Percentiles rank a stretch among this genome's conserved stretches.
These are phyloP conservation scores for Catenaria anguillulae DNA, from an alignment of 371 early-diverging fungal species.

Conservation along the genomic window DNA sequence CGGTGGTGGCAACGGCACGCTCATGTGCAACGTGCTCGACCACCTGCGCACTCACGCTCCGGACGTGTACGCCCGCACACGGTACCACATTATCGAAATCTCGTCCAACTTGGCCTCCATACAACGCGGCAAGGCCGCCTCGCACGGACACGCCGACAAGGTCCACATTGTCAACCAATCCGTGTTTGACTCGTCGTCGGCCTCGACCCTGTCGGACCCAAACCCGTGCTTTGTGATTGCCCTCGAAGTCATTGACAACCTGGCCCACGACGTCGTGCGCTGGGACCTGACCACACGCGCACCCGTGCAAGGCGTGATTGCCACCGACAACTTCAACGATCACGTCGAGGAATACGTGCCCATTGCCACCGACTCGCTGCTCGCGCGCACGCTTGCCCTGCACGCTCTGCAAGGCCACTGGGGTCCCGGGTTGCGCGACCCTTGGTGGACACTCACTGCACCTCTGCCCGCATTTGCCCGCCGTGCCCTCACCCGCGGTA, in stretches of 20 bases:
- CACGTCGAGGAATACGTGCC: slow-evolving; percentile 73
- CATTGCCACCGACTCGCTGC: slow-evolving; percentile 48
- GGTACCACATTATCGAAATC: slow-evolving; percentile 87
- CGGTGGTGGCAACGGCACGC: slow-evolving; percentile 92
- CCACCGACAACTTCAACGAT: slow-evolving; percentile 62
- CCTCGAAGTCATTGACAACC: slow-evolving; percentile 49
- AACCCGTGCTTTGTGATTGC: neutral
- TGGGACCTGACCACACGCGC: slow-evolving; percentile 54
- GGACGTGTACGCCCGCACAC: slow-evolving; percentile 53
- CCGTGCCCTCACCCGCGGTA: slow-evolving; percentile 37
- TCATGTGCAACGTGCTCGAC: slow-evolving; percentile 84
- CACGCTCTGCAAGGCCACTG: neutral
- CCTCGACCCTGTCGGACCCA: slow-evolving; percentile 27
- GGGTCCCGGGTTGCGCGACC: neutral
- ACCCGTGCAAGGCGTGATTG: slow-evolving; percentile 67
- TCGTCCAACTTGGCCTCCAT: slow-evolving; percentile 57
- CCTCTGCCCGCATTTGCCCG: slow-evolving; percentile 19
- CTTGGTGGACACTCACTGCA: neutral
- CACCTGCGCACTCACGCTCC: slow-evolving; percentile 62
- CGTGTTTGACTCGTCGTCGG: slow-evolving; percentile 47
- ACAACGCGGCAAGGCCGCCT: slow-evolving; percentile 42
- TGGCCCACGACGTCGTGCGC: slow-evolving; percentile 85
- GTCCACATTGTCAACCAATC: slow-evolving; percentile 71
- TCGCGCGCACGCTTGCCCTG: slow-evolving; percentile 43
- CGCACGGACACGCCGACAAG: slow-evolving; percentile 25